Percentiles rank a stretch among this genome's conserved stretches.
These are phyloP conservation scores for Xanthoparmelia taractica DNA, from an alignment of 495 filamentous ascomycete genomes.

Conservation along the genomic window DNA sequence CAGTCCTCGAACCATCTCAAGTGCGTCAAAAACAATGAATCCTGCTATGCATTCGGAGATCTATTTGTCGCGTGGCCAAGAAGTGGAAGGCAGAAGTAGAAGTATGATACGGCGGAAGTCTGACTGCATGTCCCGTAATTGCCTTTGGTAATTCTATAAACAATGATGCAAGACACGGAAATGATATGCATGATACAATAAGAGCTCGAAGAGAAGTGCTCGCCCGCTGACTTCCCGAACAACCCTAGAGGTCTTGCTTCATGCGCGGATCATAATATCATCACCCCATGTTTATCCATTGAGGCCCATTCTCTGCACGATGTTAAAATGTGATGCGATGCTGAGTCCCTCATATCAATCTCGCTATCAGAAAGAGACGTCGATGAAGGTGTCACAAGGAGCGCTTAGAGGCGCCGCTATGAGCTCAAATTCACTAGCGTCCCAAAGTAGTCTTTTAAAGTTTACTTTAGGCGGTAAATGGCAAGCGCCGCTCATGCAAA, in stretches of 20 bases:
- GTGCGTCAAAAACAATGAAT: neutral
- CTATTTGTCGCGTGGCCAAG: neutral
- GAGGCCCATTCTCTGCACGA: neutral
- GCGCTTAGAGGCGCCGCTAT: conserved; percentile 6
- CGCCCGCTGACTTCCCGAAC: neutral
- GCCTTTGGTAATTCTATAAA: neutral
- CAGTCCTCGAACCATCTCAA: neutral
- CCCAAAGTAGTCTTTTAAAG: neutral
- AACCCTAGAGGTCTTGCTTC: neutral
- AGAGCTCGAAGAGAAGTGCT: neutral
- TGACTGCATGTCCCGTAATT: neutral
- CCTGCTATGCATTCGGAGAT: neutral
- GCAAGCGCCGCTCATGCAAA: conserved; percentile 13
- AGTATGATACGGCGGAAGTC: neutral
- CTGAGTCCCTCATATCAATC: too few relatives aligned
- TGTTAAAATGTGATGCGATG: neutral
- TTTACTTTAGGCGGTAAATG: conserved; percentile 7
- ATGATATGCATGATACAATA: too few relatives aligned
- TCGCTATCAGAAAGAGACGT: neutral
- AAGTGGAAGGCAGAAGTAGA: neutral
- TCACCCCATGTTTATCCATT: neutral
- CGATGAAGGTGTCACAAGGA: neutral
- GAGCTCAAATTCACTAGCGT: neutral
- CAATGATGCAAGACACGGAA: neutral
- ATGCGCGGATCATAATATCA: neutral